Percentiles rank a stretch among this genome's conserved stretches.
Evolutionary conservation across 441 rosid genomes (phyloP).

Genomic region (Gossypium lobatum): DNA sequence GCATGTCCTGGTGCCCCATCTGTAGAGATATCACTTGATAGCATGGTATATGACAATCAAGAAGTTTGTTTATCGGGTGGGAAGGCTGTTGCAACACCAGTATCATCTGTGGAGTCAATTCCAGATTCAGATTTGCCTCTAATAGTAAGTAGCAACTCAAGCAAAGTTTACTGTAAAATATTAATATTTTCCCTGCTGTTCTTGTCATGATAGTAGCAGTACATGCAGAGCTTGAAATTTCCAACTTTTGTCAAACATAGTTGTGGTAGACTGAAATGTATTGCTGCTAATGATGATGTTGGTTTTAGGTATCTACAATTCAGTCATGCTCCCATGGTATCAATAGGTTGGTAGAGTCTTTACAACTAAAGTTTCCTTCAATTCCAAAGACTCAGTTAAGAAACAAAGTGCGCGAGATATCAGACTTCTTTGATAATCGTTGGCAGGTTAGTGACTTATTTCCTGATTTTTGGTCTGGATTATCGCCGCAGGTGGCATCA

Average conservation of each 20-base stretch:
- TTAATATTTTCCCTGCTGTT: background rate
- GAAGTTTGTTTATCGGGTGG: conserved; percentile 31
- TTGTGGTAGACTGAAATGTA: background rate
- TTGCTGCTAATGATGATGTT: conserved; percentile 13
- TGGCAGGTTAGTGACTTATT: conserved; percentile 69
- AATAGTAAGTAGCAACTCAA: conserved; percentile 45
- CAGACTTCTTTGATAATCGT: conserved; percentile 63
- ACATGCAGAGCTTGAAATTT: background rate
- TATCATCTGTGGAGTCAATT: conserved; percentile 27
- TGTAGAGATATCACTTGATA: conserved; percentile 36
- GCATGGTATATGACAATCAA: conserved; percentile 33
- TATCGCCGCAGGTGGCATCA: background rate
- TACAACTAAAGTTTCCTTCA: conserved; percentile 71
- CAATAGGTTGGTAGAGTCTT: conserved; percentile 50
- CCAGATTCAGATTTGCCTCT: conserved; percentile 58
- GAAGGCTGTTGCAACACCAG: conserved; percentile 29
- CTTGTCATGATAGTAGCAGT: background rate
- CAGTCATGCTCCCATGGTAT: conserved; percentile 63
- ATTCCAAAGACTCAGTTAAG: conserved; percentile 53
- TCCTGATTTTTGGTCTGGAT: background rate
- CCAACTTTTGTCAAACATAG: background rate
- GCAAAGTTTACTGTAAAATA: background rate
- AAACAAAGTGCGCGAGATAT: conserved; percentile 76
- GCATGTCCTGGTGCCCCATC: conserved; percentile 37
- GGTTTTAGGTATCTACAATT: conserved; percentile 55